Evolutionary conservation across 345 rosid species (phyloP), one percentile per base, ranked within the genome.

Genomic region (Camelina neglecta): DNA sequence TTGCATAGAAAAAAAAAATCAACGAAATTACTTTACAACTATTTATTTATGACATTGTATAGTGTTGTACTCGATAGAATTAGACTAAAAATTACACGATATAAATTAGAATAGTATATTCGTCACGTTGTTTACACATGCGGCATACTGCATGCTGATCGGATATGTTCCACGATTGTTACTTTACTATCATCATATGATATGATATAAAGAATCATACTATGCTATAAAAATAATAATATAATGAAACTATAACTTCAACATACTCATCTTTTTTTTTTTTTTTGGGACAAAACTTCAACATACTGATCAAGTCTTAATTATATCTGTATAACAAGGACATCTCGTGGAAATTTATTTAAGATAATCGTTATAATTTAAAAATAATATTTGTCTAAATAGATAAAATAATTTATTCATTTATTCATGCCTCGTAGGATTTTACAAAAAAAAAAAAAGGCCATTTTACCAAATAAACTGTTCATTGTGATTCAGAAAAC

Each of bases 121-220:
- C 6, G 26, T 36, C 64, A 60, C 47, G 64, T 60, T 13, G 2
- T 36, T 36, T 60, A 18, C 45, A 36, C 26, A 18, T 59, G 44
- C 44, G 16, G 26, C 26, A 16, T 35, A 35, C 60, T 56, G 21
- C 61, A 59, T 59, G 47, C 29, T 18, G 26, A 60, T 36, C 64
- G 4, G 64, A 60, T 38, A 60, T 20, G 20, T 59, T 35, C 64
- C 45, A 36, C 36, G 8, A 18, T 8, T 35, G 42, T 35, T 59
- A 36, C 24, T 18, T 36, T 18, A 31, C 11, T 8, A 57, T 31
- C 38, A 56, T 31, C 61, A n/a, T n/a, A 33, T 58, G 7, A 33
- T 58, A 58, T 33, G 23, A 58, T 11, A 15, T 15, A 3, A 12
- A 15, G 33, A 26, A 3, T 55, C 10, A 26, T 26, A 55, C 1